Percentiles rank a stretch among this genome's conserved stretches.
Evolutionary conservation across 2,329 filamentous ascomycete genomes (phyloP).

Genomic region (Fonsecaea pugnacius): DNA sequence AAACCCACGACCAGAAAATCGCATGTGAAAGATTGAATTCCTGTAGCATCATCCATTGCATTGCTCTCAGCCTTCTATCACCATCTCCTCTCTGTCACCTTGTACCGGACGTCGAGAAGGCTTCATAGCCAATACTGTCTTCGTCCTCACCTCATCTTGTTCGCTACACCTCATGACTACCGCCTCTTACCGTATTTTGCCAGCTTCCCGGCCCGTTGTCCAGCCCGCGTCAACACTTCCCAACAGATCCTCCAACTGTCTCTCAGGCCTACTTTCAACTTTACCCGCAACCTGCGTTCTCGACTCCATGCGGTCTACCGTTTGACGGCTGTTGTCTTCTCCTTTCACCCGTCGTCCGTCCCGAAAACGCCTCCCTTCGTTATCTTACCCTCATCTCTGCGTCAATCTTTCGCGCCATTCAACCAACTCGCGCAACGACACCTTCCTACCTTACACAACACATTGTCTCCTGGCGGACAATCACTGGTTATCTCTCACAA

Average conservation of each 20-base stretch:
- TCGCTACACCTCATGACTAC: constrained; percentile 2
- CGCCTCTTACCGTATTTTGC: constrained; percentile 7
- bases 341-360: background rate
- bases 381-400: background rate
- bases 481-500: constrained; percentile 13
- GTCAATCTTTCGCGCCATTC: background rate
- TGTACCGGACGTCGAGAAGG: background rate
- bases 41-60: background rate
- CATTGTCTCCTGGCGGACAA: background rate
- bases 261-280: constrained; percentile 11
- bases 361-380: background rate
- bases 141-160: constrained; percentile 1
- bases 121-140: background rate
- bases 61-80: constrained; percentile 3
- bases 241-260: constrained; percentile 28
- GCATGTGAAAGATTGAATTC: constrained; percentile 25
- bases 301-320: constrained; percentile 3
- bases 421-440: background rate
- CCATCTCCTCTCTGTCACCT: background rate
- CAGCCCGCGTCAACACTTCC: constrained; percentile 17
- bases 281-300: background rate
- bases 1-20: constrained; percentile 16
- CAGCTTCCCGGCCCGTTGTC: constrained; percentile 26
- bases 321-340: constrained; percentile 2
- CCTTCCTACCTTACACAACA: background rate